Conservation (phyloP, 116 monocot genomes). For the Phalaenopsis hybrid region DNA sequence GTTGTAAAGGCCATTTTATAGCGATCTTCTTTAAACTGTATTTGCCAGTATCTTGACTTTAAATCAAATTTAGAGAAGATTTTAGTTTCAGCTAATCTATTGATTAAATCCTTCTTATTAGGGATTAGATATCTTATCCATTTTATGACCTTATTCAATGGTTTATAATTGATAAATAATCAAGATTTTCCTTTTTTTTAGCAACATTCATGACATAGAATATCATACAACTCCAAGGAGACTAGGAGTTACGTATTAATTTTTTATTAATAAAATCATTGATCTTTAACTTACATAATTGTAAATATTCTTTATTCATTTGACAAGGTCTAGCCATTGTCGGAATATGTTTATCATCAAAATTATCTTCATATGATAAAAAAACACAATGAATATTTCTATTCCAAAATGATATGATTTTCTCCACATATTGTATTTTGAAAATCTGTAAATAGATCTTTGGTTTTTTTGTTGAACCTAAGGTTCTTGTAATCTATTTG, state of each 20-base stretch:
- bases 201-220: background rate
- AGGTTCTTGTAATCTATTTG: background rate
- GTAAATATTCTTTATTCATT: background rate
- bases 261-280: background rate
- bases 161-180: constrained; percentile 1
- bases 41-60: constrained; percentile 4
- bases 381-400: background rate
- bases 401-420: background rate
- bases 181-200: background rate
- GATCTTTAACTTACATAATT: constrained; percentile 7
- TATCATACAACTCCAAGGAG: background rate
- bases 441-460: background rate
- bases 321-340: constrained; percentile 7
- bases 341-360: background rate
- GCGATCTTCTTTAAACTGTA: constrained; percentile 3
- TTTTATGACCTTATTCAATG: background rate
- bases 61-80: constrained; percentile 11
- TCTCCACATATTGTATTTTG: background rate
- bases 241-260: background rate
- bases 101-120: background rate
- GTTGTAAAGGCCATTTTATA: constrained; percentile 1
- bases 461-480: background rate
- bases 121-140: background rate
- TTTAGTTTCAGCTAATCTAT: background rate
- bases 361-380: background rate